phyloP scores from a whole-genome alignment of 352 stramenopile genomes.

The Pseudoperonospora humuli region DNA sequence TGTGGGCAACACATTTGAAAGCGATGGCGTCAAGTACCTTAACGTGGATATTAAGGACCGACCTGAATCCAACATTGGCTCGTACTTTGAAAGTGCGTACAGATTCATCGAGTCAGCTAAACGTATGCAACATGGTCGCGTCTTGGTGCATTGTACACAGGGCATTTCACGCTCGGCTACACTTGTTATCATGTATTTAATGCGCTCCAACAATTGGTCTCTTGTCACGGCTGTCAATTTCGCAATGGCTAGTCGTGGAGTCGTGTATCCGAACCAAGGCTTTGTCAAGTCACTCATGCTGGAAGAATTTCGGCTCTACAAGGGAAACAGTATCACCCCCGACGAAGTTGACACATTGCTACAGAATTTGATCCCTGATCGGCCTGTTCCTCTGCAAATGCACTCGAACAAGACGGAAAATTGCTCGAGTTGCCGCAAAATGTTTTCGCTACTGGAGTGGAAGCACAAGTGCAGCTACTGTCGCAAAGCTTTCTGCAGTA shows the following conservation, averaged over 20 bases:
- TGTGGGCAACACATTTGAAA: conserved; percentile 64
- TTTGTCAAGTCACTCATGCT: conserved; percentile 71
- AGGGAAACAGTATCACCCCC: conserved; percentile 57
- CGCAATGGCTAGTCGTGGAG: conserved; percentile 56
- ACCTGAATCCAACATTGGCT: conserved; percentile 55
- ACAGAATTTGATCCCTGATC: conserved; percentile 65
- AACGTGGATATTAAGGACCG: conserved; percentile 80
- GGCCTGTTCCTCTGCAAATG: conserved; percentile 58
- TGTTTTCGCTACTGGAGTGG: conserved; percentile 78
- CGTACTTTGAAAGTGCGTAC: conserved; percentile 62
- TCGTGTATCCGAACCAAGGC: conserved; percentile 80
- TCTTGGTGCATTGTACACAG: conserved; percentile 81
- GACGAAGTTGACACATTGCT: conserved; percentile 71
- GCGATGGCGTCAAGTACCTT: conserved; percentile 59
- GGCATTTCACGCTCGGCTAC: conserved; percentile 78
- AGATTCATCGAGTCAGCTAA: conserved; percentile 77
- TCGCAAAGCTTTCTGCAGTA: conserved; percentile 71
- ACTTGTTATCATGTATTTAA: conserved; percentile 84
- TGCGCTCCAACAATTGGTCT: conserved; percentile 76
- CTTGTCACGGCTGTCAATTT: conserved; percentile 80
- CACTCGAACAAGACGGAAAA: conserved; percentile 55
- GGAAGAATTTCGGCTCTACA: conserved; percentile 72
- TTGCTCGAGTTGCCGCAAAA: conserved; percentile 61
- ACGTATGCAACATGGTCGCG: conserved; percentile 60
- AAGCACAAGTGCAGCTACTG: conserved; percentile 82